A percentile compares a stretch with the other conserved stretches of the same genome.
Conservation (phyloP, 768 basidiomycete species). For the Lentinula detonsa region DNA sequence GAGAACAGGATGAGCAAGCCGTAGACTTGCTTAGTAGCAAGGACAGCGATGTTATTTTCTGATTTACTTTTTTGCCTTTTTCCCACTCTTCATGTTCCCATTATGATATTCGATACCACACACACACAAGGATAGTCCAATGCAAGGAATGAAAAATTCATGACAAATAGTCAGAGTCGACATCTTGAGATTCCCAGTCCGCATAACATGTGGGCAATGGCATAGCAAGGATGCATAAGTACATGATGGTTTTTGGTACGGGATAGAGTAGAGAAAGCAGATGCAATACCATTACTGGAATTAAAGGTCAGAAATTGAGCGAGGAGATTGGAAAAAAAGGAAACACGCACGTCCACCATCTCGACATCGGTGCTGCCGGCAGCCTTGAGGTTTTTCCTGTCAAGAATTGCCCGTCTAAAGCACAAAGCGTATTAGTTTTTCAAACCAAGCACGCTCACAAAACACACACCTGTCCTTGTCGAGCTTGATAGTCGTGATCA, state of each 20-base stretch:
- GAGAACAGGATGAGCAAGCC: slow-evolving; percentile 29
- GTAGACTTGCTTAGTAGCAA: slow-evolving; percentile 77
- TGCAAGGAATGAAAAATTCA: not conserved
- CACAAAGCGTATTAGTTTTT: slow-evolving; percentile 3
- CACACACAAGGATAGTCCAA: not conserved
- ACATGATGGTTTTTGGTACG: slow-evolving; percentile 33
- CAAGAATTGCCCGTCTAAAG: slow-evolving; percentile 73
- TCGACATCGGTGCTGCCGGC: slow-evolving; percentile 52
- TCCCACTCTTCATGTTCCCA: not conserved
- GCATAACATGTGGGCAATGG: slow-evolving; percentile 42
- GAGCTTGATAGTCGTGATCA: slow-evolving; percentile 88
- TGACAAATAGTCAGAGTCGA: not conserved
- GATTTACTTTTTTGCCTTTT: slow-evolving; percentile 11
- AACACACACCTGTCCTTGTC: slow-evolving; percentile 75
- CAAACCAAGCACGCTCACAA: not conserved
- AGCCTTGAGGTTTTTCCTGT: slow-evolving; percentile 74
- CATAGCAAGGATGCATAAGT: slow-evolving; percentile 40
- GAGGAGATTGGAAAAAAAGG: not conserved
- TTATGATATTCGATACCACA: not conserved
- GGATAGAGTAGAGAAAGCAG: slow-evolving; percentile 18
- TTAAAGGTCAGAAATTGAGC: not conserved
- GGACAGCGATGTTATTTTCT: slow-evolving; percentile 94
- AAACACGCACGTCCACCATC: slow-evolving; percentile 67
- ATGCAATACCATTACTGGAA: slow-evolving; percentile 30
- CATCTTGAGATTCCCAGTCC: slow-evolving; percentile 7